These are phyloP conservation scores for Neoboletus magnificus DNA, from an alignment of 768 basidiomycete genomes.

Conservation along the genomic window DNA sequence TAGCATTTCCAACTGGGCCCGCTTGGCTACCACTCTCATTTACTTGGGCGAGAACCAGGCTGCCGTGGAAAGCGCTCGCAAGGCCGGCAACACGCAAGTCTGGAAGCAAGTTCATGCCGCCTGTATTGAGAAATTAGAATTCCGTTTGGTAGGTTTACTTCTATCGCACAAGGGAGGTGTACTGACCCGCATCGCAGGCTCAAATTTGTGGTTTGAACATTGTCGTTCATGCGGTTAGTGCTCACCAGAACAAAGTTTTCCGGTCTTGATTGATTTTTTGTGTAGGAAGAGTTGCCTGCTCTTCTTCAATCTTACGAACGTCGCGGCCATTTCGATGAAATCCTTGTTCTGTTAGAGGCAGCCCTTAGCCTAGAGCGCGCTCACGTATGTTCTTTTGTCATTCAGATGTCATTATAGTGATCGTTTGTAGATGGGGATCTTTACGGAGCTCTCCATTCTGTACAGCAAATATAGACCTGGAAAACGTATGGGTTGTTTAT, in stretches of 20 bases:
- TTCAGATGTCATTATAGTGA: conserved; percentile 12
- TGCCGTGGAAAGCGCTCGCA: conserved; percentile 98
- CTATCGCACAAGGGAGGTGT: background rate
- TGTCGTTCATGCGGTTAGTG: conserved; percentile 76
- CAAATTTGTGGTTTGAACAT: conserved; percentile 99
- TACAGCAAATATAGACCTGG: conserved; percentile 95
- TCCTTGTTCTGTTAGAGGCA: conserved; percentile 87
- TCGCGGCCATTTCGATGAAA: conserved; percentile 91
- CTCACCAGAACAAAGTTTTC: conserved; percentile 11
- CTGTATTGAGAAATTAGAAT: conserved; percentile 96
- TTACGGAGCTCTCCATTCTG: conserved; percentile 88
- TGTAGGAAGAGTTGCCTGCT: conserved; percentile 71
- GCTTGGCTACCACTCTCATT: conserved; percentile 95
- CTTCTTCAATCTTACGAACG: conserved; percentile 84
- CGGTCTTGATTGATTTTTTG: background rate
- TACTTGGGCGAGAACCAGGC: conserved; percentile 98
- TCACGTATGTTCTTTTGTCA: conserved; percentile 50
- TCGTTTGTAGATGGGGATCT: conserved; percentile 80
- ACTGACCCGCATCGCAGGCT: conserved; percentile 45
- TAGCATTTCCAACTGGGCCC: conserved; percentile 98
- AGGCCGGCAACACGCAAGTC: conserved; percentile 99
- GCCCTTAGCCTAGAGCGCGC: conserved; percentile 96
- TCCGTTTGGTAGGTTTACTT: conserved; percentile 64
- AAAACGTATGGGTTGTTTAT: conserved; percentile 60
- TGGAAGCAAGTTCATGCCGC: conserved; percentile 99